These are phyloP conservation scores for Schoenoplectus tabernaemontani DNA, from an alignment of 202 grass and related monocot genomes.

Conservation along the genomic window DNA sequence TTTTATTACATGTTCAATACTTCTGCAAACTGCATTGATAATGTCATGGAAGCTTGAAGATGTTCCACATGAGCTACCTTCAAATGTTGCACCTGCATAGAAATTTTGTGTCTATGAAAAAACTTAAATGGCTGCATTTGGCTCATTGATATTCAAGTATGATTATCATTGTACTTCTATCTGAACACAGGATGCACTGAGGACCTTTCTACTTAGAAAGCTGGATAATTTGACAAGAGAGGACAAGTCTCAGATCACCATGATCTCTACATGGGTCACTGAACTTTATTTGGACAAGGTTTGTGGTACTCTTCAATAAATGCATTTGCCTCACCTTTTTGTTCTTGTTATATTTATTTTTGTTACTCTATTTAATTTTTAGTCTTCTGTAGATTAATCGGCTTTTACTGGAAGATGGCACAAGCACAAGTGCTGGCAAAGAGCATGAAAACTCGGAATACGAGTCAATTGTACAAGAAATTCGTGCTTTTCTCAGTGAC, in stretches of 20 bases:
- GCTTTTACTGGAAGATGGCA: conserved; percentile 79
- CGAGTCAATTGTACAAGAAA: conserved; percentile 63
- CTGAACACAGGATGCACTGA: conserved; percentile 62
- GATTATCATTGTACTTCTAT: conserved; percentile 23
- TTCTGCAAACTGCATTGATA: neutral
- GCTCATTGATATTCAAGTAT: conserved; percentile 7
- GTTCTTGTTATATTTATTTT: neutral
- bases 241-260: conserved; percentile 90
- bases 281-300: conserved; percentile 99
- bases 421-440: conserved; percentile 30
- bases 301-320: conserved; percentile 11
- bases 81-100: neutral
- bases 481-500: conserved; percentile 94
- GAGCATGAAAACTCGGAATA: conserved; percentile 55
- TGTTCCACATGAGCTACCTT: neutral
- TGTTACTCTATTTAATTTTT: conserved; percentile 11
- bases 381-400: conserved; percentile 77
- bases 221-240: conserved; percentile 88
- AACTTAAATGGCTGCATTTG: neutral
- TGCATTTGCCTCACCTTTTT: neutral
- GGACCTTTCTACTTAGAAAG: conserved; percentile 85
- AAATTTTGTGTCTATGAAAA: neutral
- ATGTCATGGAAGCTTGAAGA: neutral
- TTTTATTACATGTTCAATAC: neutral
- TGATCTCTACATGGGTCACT: conserved; percentile 96